These are phyloP conservation scores for Daedalea quercina DNA, from an alignment of 768 basidiomycete species.

Conservation along the genomic window DNA sequence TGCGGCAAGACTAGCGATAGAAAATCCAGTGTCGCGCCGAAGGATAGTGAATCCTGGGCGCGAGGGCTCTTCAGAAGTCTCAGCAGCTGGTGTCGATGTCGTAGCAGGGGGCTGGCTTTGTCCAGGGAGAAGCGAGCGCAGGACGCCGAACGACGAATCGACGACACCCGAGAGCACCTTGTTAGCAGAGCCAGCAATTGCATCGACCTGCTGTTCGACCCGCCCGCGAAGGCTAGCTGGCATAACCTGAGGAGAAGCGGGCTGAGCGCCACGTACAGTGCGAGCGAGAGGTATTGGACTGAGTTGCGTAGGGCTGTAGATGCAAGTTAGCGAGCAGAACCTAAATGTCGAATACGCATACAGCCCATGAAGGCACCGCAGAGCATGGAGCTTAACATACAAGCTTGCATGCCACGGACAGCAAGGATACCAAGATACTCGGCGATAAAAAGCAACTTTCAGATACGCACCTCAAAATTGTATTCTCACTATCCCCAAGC, in stretches of 20 bases:
- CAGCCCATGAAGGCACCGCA: neutral
- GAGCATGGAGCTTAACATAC: no score
- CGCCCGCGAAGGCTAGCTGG: conserved; percentile 60
- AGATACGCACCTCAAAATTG: conserved; percentile 45
- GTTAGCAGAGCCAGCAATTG: conserved; percentile 76
- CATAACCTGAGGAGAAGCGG: conserved; percentile 35
- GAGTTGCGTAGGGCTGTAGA: conserved; percentile 62
- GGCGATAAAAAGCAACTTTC: no score
- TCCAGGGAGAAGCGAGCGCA: conserved; percentile 67
- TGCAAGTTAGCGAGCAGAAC: neutral
- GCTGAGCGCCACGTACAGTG: conserved; percentile 37
- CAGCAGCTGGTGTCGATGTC: conserved; percentile 15
- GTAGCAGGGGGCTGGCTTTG: conserved; percentile 9
- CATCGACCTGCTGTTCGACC: conserved; percentile 76
- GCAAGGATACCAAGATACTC: conserved; percentile 1
- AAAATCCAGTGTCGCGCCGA: conserved; percentile 73
- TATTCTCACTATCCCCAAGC: conserved; percentile 52
- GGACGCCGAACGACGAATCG: conserved; percentile 83
- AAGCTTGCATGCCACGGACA: no score
- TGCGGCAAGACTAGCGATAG: conserved; percentile 71
- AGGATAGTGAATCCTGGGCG: conserved; percentile 61
- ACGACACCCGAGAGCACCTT: conserved; percentile 79
- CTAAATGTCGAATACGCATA: no score
- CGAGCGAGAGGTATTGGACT: conserved; percentile 74
- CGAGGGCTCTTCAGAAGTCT: conserved; percentile 8